Evolutionary conservation across 176 grass and related monocot species (phyloP).

Genomic region (Rhynchospora tenuis): DNA sequence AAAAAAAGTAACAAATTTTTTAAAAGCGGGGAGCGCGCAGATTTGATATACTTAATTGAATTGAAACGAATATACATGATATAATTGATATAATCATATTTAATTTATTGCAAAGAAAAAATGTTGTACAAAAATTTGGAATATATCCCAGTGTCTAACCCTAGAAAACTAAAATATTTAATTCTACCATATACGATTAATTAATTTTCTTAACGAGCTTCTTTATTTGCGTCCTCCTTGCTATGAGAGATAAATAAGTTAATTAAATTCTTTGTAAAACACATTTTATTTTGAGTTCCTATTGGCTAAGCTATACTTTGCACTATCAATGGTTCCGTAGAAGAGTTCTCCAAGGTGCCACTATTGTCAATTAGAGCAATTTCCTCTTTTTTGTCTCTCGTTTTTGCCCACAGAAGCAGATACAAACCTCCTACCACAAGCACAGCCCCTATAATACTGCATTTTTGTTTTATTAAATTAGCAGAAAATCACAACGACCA

Average conservation of each 20-base stretch:
- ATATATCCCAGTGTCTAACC: too few species aligned
- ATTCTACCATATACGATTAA: too few species aligned
- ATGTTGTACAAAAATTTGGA: not conserved
- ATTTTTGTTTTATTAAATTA: not conserved
- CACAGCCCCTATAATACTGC: not conserved
- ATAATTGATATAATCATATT: not conserved
- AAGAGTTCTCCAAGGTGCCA: not conserved
- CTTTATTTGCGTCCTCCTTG: not conserved
- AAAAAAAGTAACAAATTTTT: too few species aligned
- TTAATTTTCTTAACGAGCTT: not conserved
- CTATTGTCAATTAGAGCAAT: not conserved
- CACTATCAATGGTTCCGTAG: slow-evolving; percentile 1
- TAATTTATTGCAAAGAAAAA: not conserved
- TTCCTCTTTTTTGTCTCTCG: slow-evolving; percentile 12
- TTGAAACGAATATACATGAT: not conserved
- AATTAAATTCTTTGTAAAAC: not conserved
- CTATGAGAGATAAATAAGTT: not conserved
- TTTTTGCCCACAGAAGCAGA: slow-evolving; percentile 37
- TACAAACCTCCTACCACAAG: slow-evolving; percentile 26
- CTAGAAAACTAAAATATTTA: too few species aligned
- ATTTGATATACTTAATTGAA: not conserved
- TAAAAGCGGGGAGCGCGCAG: too few species aligned
- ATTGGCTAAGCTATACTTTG: not conserved
- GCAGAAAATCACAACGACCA: not conserved
- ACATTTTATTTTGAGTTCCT: not conserved